A percentile compares a stretch with the other conserved stretches of the same genome.
phyloP scores from a whole-genome alignment of 2,329 filamentous ascomycete species.

The Ceratocystis papillata region DNA sequence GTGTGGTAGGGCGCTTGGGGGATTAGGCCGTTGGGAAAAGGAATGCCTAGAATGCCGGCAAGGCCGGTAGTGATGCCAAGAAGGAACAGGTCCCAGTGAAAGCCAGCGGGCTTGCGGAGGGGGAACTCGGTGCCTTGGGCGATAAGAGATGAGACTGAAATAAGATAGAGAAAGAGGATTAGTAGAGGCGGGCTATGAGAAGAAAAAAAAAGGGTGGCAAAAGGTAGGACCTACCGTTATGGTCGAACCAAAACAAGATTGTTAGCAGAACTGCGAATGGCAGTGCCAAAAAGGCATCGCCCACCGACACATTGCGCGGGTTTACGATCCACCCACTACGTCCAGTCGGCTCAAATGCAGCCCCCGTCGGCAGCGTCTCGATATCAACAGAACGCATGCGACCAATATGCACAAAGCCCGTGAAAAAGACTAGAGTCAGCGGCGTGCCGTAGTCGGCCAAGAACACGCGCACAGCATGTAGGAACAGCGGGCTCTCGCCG shows the following conservation, averaged over 20 bases:
- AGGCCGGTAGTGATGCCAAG: constrained; percentile 67
- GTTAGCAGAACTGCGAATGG: constrained; percentile 77
- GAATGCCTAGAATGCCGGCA: constrained; percentile 63
- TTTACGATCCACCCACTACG: constrained; percentile 65
- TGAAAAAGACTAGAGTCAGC: constrained; percentile 74
- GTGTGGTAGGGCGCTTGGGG: constrained; percentile 78
- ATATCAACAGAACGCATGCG: constrained; percentile 63
- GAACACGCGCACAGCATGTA: constrained; percentile 65
- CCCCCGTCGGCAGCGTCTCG: constrained; percentile 61
- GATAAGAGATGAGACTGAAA: constrained; percentile 64
- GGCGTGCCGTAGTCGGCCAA: constrained; percentile 85
- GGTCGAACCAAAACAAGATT: constrained; percentile 80
- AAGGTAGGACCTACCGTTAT: constrained; percentile 51
- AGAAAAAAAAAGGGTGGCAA: background rate
- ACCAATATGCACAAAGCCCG: constrained; percentile 77
- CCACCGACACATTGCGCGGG: constrained; percentile 66
- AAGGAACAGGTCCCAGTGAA: constrained; percentile 77
- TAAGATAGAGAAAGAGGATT: background rate
- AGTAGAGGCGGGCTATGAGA: background rate
- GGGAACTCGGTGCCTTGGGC: constrained; percentile 76
- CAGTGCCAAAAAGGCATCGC: constrained; percentile 71
- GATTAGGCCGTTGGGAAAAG: constrained; percentile 73
- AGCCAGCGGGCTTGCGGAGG: constrained; percentile 67
- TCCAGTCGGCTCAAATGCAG: constrained; percentile 66
- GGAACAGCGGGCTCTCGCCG: constrained; percentile 61